phyloP scores from a whole-genome alignment of 129 eudicot genomes.

The Escallonia herrerae region DNA sequence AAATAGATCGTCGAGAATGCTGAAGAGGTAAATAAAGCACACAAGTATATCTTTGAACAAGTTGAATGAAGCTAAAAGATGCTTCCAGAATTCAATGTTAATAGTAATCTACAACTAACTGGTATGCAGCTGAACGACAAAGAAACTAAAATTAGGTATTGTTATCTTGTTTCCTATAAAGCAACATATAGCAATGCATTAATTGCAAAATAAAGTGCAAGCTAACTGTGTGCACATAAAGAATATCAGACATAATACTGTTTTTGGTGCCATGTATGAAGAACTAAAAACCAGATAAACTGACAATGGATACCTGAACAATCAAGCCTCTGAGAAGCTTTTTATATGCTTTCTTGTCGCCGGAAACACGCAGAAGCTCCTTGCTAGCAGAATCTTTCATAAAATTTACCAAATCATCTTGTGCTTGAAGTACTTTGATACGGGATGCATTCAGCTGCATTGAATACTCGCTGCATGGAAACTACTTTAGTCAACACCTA shows the following conservation, averaged over 20 bases:
- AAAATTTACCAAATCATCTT: constrained; percentile 48
- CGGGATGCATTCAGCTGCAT: constrained; percentile 67
- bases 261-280: background rate
- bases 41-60: background rate
- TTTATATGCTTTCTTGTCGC: constrained; percentile 45
- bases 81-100: background rate
- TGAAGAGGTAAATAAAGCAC: background rate
- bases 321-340: constrained; percentile 48
- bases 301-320: constrained; percentile 36
- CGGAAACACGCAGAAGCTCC: constrained; percentile 47
- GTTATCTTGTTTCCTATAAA: too few relatives aligned
- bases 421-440: constrained; percentile 67
- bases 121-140: too few relatives aligned
- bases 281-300: background rate
- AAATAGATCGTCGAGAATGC: background rate
- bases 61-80: background rate
- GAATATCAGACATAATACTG: too few relatives aligned
- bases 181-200: too few relatives aligned
- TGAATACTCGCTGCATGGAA: constrained; percentile 53
- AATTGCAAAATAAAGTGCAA: too few relatives aligned
- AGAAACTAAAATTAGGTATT: too few relatives aligned
- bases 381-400: constrained; percentile 55
- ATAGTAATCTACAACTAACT: too few relatives aligned
- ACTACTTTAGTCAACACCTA: background rate
- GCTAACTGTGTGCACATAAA: too few relatives aligned